Evolutionary conservation across 805 yeast species (phyloP), one percentile per base, ranked within the genome.

Genomic region (Lipomyces chichibuensis): DNA sequence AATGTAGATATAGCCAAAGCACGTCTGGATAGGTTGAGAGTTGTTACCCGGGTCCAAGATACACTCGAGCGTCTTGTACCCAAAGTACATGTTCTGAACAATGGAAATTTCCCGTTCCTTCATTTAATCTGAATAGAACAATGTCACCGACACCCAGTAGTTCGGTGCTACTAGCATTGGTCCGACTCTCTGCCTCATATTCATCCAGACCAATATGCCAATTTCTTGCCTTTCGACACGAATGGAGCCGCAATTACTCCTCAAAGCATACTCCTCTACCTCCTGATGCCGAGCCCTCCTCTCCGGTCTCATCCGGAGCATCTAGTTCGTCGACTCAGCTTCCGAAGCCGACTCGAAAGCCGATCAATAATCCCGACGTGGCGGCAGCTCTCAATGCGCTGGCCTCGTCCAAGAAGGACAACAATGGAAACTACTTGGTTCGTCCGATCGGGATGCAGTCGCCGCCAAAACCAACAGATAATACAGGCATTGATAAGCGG

Each of bases 371-470:
- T 43, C 25, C 49, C 11, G 49, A 43, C 23, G 59, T 53, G 17
- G 37, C 39, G 20, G 60, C 65, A n/a, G 56, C 56, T 35, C 57
- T 55, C n/a, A 49, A 56, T 27, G 56, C 52, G 23, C 57, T 56
- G 11, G 37, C 57, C 43, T 63, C 54, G 54, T 52, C 65, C 4
- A 62, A 62, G 59, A 59, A 56, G 35, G 46, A 54, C 23, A 59
- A 59, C 43, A 63, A 54, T 20, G 65, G 57, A 8, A 52, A 51
- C 35, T 67, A 69, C 51, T 60, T 69, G 3, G 29, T 69, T 2
- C 78, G 77, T 65, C 88, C 89, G 7, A 77, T 85, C 35, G 89
- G 89, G 1, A 71, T 80, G 20, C 55, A 54, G 7, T 65, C 69
- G 0, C 77, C 80, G 33, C 87, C 88, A 25, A 65, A 68, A 2